These are phyloP conservation scores for Neonectria coccinea DNA, from an alignment of 2,329 filamentous ascomycete genomes.

Conservation along the genomic window DNA sequence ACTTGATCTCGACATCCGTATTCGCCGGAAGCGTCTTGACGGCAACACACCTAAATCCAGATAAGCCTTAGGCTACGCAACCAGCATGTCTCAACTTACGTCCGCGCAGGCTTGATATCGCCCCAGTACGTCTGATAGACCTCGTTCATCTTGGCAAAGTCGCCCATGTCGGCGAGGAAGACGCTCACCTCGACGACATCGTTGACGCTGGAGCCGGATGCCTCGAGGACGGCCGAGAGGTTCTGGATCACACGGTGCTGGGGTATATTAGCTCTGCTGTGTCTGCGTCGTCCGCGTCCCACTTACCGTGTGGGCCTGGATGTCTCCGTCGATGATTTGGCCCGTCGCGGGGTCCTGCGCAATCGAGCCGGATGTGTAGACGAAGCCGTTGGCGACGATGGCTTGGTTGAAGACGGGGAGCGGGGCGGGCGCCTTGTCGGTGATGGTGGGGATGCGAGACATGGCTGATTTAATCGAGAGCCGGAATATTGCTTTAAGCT, in stretches of 20 bases:
- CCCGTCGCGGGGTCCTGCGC: slow-evolving; percentile 68
- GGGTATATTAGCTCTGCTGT: neutral
- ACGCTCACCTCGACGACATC: slow-evolving; percentile 79
- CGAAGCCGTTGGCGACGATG: slow-evolving; percentile 67
- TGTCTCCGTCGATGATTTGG: slow-evolving; percentile 71
- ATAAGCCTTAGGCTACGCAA: slow-evolving; percentile 11
- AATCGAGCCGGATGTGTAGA: slow-evolving; percentile 79
- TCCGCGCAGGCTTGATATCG: slow-evolving; percentile 56
- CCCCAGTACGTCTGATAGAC: slow-evolving; percentile 77
- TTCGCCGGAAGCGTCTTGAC: slow-evolving; percentile 48
- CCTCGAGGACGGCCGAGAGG: slow-evolving; percentile 75
- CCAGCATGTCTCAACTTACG: slow-evolving; percentile 36
- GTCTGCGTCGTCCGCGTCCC: neutral
- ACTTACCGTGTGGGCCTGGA: slow-evolving; percentile 71
- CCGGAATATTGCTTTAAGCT: neutral
- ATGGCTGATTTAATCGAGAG: slow-evolving; percentile 16
- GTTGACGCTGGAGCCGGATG: slow-evolving; percentile 71
- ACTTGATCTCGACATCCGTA: slow-evolving; percentile 49
- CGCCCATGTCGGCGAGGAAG: slow-evolving; percentile 77
- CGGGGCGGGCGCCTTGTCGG: slow-evolving; percentile 41
- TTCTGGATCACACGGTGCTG: slow-evolving; percentile 74
- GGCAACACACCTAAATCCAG: slow-evolving; percentile 42
- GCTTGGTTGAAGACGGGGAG: slow-evolving; percentile 42
- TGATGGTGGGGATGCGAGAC: slow-evolving; percentile 39
- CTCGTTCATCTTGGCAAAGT: slow-evolving; percentile 80